A percentile compares a stretch with the other conserved stretches of the same genome.
Evolutionary conservation across 768 basidiomycete genomes (phyloP).

Genomic region (Paxillus involutus): DNA sequence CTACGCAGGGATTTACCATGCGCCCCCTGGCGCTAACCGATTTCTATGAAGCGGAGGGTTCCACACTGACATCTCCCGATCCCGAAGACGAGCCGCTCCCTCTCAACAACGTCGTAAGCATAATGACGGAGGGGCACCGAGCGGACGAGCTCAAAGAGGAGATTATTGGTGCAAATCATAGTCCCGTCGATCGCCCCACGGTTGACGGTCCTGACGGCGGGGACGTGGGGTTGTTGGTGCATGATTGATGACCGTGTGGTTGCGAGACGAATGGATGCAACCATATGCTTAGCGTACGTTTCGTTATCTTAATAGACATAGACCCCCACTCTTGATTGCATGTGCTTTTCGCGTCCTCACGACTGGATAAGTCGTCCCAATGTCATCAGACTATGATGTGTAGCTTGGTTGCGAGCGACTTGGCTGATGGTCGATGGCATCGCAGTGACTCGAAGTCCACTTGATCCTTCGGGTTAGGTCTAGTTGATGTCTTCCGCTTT

Average conservation of each 20-base stretch:
- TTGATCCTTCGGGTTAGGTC: no score
- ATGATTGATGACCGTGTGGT: not conserved
- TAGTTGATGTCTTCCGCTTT: no score
- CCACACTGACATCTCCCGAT: conserved; percentile 23
- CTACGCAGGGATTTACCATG: conserved; percentile 66
- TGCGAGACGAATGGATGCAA: not conserved
- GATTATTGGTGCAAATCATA: not conserved
- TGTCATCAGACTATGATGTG: no score
- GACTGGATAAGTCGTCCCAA: no score
- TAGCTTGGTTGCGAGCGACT: no score
- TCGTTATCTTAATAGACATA: conserved; percentile 9
- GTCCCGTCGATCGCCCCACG: not conserved
- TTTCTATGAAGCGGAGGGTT: conserved; percentile 51
- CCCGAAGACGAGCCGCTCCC: conserved; percentile 28
- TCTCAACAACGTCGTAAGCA: not conserved
- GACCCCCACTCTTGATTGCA: not conserved
- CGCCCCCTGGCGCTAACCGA: conserved; percentile 72
- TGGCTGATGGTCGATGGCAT: no score
- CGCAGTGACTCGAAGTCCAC: no score
- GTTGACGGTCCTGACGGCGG: not conserved
- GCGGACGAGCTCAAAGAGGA: conserved; percentile 5
- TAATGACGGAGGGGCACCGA: not conserved
- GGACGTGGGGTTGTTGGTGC: conserved; percentile 4
- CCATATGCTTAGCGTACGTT: conserved; percentile 6
- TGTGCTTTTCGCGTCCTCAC: no score